Conservation (phyloP, 805 yeast genomes). For the Candida takata region DNA sequence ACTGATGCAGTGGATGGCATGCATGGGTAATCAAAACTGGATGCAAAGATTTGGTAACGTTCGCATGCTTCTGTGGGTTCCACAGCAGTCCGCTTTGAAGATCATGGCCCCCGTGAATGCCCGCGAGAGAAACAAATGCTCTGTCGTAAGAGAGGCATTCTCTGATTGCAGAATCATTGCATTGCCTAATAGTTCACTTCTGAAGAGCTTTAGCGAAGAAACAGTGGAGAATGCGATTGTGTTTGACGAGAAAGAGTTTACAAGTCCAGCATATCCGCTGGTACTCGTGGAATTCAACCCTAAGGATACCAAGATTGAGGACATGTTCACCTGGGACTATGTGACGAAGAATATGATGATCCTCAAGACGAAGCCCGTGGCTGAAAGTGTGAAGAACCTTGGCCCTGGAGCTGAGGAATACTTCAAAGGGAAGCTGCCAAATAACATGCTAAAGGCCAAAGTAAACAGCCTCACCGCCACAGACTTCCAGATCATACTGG, state of each 20-base stretch:
- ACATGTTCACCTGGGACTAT: constrained; percentile 57
- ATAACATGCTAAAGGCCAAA: constrained; percentile 34
- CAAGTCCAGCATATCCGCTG: constrained; percentile 16
- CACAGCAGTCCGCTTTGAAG: constrained; percentile 53
- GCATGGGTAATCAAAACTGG: constrained; percentile 69
- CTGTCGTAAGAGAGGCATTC: constrained; percentile 58
- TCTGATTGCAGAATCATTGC: constrained; percentile 56
- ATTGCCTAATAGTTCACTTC: constrained; percentile 23
- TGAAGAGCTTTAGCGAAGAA: constrained; percentile 14
- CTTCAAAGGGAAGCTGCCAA: constrained; percentile 28
- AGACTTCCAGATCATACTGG: constrained; percentile 47
- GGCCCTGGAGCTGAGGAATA: constrained; percentile 80
- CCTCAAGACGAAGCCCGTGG: constrained; percentile 36
- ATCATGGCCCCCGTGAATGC: constrained; percentile 51
- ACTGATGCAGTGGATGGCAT: constrained; percentile 66
- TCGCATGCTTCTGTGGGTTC: constrained; percentile 63
- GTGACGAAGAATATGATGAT: constrained; percentile 57
- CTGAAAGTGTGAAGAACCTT: constrained; percentile 42
- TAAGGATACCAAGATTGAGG: constrained; percentile 32
- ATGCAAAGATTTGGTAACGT: constrained; percentile 66
- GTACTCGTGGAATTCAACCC: constrained; percentile 52
- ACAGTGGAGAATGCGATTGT: constrained; percentile 19
- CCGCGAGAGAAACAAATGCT: constrained; percentile 48
- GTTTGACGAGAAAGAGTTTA: constrained; percentile 25
- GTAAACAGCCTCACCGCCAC: constrained; percentile 44